Base-by-base conservation (phyloP, 805 yeast genomes). In the Candida multigemmis region DNA sequence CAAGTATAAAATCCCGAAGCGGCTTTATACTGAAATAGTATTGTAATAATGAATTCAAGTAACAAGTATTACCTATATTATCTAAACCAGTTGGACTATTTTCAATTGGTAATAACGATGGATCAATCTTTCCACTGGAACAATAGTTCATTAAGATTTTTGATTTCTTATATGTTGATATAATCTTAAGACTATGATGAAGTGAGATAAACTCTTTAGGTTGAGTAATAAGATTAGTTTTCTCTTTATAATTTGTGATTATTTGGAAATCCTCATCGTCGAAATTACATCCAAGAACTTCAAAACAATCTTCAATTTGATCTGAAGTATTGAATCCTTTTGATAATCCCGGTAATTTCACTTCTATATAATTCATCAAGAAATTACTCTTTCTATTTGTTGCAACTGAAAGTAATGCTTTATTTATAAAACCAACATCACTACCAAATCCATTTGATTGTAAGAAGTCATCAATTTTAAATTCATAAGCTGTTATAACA, bases 31-130 rank as follows among this genome's bases (percentile, higher is more conserved):
- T 80, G 56, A 86, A 91, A 50, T 85, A 89, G 44, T 80, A 89
- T 47, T 89, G 98, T 22, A 89, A 56, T 25, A 91, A 60, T 0
- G 97, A 89, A 48, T 91, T 89, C 50, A 91, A 61, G 41, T 87
- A 87, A 52, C 98, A 91, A 0, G 98, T 89, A 48, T 91, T 91
- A 14, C 98, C 98, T 35, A 86, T 87, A 47, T 91, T 91, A 51
- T 80, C 83, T 44, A 91, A 64, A 0, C 98, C 98, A 3, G 85
- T 83, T 0, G 98, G 98, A 72, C 89, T 77, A 26, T 71, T 68
- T 10, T 70, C 76, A 0, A 74, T 69, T 0, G 86, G 77, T 10
- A 60, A 39, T 12, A 81, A 50, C 2, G 68, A 50, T 7, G 66
- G 54, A 45, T 79, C 83, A 19, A 79, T 56, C 12, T 66, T 53